A percentile compares a stretch with the other conserved stretches of the same genome.
Conservation (phyloP, 208 protist species). For the Crithidia thermophila region DNA sequence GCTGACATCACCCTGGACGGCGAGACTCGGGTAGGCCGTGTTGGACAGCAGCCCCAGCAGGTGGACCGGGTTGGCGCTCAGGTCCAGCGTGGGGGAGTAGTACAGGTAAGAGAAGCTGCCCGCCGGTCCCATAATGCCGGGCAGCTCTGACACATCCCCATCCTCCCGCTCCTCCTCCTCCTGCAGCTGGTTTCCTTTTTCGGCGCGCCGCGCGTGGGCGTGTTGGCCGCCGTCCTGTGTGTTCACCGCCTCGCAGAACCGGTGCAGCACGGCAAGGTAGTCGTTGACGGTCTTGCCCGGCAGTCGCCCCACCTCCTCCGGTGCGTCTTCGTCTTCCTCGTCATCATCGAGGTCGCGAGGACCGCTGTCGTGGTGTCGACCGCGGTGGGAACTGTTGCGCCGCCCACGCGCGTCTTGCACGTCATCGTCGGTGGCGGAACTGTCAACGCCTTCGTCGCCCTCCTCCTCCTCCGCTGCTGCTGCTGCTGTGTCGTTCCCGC, state of each 20-base stretch:
- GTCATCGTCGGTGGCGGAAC: too few species aligned
- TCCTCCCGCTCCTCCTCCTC: background rate
- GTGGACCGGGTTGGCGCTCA: conserved; percentile 53
- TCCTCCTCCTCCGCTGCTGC: too few species aligned
- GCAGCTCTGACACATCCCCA: background rate
- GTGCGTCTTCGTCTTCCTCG: conserved; percentile 7
- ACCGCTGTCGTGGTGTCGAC: too few species aligned
- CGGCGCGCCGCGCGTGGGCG: background rate
- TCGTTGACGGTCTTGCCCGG: conserved; percentile 41
- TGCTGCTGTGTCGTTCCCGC: too few species aligned
- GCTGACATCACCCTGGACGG: background rate
- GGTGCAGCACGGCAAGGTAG: conserved; percentile 56
- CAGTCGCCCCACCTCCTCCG: conserved; percentile 21
- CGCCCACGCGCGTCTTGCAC: too few species aligned
- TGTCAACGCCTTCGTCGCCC: too few species aligned
- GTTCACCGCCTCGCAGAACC: conserved; percentile 52
- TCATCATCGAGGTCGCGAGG: too few species aligned
- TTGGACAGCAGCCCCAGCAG: conserved; percentile 28
- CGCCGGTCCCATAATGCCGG: conserved; percentile 16
- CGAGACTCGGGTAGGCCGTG: conserved; percentile 9
- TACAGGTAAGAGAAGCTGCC: conserved; percentile 58
- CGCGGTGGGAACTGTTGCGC: too few species aligned
- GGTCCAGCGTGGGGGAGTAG: conserved; percentile 71
- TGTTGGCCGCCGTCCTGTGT: conserved; percentile 14
- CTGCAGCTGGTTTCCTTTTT: background rate